Evolutionary conservation across 1,284 basidiomycete genomes (phyloP).

Genomic region (Malassezia slooffiae): DNA sequence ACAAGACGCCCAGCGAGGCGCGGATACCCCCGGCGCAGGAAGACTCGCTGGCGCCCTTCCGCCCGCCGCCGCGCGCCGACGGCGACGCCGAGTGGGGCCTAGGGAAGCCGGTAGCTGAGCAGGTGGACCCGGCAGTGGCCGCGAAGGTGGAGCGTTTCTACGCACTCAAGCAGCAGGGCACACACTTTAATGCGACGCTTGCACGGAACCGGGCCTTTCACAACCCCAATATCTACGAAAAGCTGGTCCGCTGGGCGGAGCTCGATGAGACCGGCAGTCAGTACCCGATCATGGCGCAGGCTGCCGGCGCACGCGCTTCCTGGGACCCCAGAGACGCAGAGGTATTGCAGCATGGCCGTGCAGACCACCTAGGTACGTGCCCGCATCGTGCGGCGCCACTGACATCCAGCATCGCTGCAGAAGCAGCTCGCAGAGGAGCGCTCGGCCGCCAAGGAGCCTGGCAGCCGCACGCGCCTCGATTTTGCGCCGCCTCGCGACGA

Average conservation of each 20-base stretch:
- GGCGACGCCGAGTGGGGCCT: constrained; percentile 8
- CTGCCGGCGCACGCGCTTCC: neutral
- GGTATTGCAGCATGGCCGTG: constrained; percentile 3
- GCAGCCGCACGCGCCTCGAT: constrained; percentile 2
- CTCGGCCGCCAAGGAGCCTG: neutral
- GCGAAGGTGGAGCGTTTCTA: constrained; percentile 61
- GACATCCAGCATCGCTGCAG: constrained; percentile 3
- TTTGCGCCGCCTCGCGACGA: neutral
- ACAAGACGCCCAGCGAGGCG: too few species aligned
- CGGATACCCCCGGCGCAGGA: neutral
- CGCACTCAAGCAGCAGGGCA: constrained; percentile 56
- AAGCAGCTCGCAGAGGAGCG: constrained; percentile 2
- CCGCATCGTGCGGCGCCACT: neutral
- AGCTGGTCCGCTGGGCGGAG: constrained; percentile 79
- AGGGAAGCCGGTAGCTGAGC: neutral
- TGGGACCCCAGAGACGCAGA: neutral
- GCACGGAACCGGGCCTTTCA: constrained; percentile 79
- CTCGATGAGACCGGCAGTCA: constrained; percentile 59
- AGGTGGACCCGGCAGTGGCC: constrained; percentile 5
- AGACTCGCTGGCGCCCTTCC: neutral
- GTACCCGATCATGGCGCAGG: neutral
- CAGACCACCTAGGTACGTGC: constrained; percentile 3
- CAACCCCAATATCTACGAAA: constrained; percentile 84
- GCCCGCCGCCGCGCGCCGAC: constrained; percentile 2
- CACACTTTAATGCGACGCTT: constrained; percentile 86